These are phyloP conservation scores for Cladosporium sp. DNA, from an alignment of 2,329 filamentous ascomycete genomes.

Conservation along the genomic window DNA sequence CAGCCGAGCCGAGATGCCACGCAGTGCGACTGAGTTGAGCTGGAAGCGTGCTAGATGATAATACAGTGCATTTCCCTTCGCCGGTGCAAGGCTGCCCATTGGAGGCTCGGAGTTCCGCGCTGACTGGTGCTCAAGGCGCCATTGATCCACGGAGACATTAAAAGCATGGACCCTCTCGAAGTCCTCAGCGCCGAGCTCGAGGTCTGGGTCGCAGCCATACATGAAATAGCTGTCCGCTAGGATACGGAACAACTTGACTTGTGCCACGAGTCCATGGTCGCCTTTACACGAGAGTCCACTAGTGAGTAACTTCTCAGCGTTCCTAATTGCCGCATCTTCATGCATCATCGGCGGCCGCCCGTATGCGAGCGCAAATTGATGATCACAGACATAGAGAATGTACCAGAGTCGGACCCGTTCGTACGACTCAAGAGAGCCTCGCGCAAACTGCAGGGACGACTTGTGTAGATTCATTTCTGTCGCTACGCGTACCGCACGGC, in stretches of 20 bases:
- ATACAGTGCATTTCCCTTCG: background rate
- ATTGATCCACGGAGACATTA: conserved; percentile 2
- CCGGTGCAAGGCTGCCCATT: background rate
- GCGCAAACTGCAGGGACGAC: conserved; percentile 34
- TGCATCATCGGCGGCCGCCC: conserved; percentile 44
- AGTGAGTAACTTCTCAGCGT: conserved; percentile 32
- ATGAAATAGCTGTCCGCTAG: conserved; percentile 4
- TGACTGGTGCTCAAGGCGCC: conserved; percentile 1
- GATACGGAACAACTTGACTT: conserved; percentile 6
- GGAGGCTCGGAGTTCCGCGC: background rate
- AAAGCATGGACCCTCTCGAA: conserved; percentile 3
- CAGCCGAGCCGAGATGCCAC: background rate
- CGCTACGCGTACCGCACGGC: conserved; percentile 41
- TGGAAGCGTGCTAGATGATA: conserved; percentile 6
- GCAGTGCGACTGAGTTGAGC: background rate
- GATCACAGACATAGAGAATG: conserved; percentile 38
- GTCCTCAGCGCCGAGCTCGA: background rate
- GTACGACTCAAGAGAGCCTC: conserved; percentile 35
- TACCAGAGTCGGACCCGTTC: conserved; percentile 44
- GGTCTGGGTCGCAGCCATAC: conserved; percentile 7
- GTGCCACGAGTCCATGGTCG: conserved; percentile 2
- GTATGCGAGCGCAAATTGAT: conserved; percentile 44
- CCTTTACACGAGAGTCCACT: background rate
- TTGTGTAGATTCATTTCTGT: conserved; percentile 45
- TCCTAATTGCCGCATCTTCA: conserved; percentile 40